Evolutionary conservation across 2,329 filamentous ascomycete species (phyloP).

Genomic region (Aspergillus tanneri): DNA sequence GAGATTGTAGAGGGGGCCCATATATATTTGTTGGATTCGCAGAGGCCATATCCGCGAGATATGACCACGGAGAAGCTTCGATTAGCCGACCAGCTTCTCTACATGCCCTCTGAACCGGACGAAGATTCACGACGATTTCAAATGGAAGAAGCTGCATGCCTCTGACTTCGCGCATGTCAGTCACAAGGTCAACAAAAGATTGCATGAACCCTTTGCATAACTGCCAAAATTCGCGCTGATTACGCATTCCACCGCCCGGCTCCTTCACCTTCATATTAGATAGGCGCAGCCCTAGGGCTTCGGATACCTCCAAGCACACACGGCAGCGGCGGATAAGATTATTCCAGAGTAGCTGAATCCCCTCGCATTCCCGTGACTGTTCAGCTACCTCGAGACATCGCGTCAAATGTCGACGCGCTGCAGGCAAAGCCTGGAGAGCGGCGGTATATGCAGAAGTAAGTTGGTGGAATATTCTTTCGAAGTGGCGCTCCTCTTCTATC

Average conservation of each 20-base stretch:
- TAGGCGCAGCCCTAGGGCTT: conserved; percentile 69
- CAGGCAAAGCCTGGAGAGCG: conserved; percentile 69
- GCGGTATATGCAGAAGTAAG: conserved; percentile 72
- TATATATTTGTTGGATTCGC: conserved; percentile 35
- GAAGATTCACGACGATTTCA: conserved; percentile 71
- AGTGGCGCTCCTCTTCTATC: conserved; percentile 73
- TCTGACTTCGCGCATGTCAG: conserved; percentile 47
- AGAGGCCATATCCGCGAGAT: conserved; percentile 48
- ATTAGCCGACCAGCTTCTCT: conserved; percentile 78
- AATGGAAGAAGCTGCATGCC: conserved; percentile 53
- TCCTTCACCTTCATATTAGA: conserved; percentile 83
- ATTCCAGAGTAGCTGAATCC: conserved; percentile 65
- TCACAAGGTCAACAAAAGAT: conserved; percentile 49
- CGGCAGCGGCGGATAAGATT: conserved; percentile 70
- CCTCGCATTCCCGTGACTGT: conserved; percentile 59
- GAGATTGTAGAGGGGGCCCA: conserved; percentile 36
- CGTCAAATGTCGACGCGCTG: conserved; percentile 65
- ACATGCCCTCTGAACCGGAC: conserved; percentile 77
- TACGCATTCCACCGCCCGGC: conserved; percentile 64
- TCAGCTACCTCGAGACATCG: conserved; percentile 64
- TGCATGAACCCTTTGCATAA: conserved; percentile 64
- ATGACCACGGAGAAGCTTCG: conserved; percentile 62
- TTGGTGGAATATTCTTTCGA: conserved; percentile 78
- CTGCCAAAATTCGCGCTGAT: conserved; percentile 62
- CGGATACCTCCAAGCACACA: conserved; percentile 69